These are phyloP conservation scores for Apiospora rasikravindrae DNA, from an alignment of 2,329 filamentous ascomycete genomes.

Conservation along the genomic window DNA sequence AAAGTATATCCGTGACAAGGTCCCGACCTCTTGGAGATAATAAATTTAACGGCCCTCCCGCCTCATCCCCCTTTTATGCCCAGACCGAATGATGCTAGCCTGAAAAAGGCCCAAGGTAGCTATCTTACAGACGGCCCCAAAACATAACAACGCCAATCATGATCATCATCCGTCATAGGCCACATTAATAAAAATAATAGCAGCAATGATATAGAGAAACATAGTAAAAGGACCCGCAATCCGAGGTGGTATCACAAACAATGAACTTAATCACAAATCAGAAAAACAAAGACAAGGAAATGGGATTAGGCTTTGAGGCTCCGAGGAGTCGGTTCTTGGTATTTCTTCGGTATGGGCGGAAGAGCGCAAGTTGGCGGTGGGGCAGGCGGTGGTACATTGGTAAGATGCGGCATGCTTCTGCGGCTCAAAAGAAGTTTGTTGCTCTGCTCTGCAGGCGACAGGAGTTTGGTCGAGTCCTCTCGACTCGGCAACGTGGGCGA, in stretches of 20 bases:
- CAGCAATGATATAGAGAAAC: neutral
- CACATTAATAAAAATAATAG: slow-evolving; percentile 3
- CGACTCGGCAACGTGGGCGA: slow-evolving; percentile 9
- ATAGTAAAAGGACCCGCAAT: neutral
- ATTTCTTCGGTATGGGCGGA: slow-evolving; percentile 27
- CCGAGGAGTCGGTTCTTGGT: neutral
- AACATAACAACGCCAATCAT: slow-evolving; percentile 6
- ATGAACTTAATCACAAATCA: neutral
- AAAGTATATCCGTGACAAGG: neutral
- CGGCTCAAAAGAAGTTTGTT: slow-evolving; percentile 21
- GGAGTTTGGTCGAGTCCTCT: slow-evolving; percentile 15
- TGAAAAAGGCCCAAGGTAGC: too few relatives aligned
- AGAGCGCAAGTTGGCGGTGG: slow-evolving; percentile 27
- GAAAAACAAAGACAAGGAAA: slow-evolving; percentile 10
- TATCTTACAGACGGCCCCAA: neutral
- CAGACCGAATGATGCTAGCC: slow-evolving; percentile 2
- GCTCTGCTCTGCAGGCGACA: slow-evolving; percentile 4
- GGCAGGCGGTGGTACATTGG: slow-evolving; percentile 24
- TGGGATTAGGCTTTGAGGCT: slow-evolving; percentile 2
- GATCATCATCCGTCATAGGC: slow-evolving; percentile 15
- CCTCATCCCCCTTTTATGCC: neutral
- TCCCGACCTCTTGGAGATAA: neutral
- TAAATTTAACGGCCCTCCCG: neutral
- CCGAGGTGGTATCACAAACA: slow-evolving; percentile 12
- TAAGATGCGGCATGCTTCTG: slow-evolving; percentile 27